Base-by-base conservation (phyloP, 2,329 filamentous ascomycete species). In the Onygena corvina region DNA sequence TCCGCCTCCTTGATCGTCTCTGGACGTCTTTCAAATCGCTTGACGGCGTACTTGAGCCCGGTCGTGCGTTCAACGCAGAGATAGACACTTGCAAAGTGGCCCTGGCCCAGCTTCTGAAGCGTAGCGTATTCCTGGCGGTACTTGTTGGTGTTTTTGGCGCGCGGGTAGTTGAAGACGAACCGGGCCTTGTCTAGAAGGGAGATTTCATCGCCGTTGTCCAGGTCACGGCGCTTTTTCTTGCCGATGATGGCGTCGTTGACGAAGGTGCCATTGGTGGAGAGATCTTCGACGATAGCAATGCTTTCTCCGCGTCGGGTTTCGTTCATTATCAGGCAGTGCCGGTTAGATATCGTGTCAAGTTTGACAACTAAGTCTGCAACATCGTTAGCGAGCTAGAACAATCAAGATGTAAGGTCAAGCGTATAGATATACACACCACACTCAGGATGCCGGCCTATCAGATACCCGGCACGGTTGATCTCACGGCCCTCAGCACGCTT, bases 181-280 rank as follows among this genome's bases (percentile, higher is more conserved):
- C 86, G 80, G 6, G 86, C 86, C 61, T 86, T 82, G 59, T 87
- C 81, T 45, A 94, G 75, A 27, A 98, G 81, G 4, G 85, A 84
- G 46, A 98, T 84, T 65, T 96, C 89, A 57, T 98, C 92, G 31
- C 85, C 81, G 58, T 96, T 87, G 58, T 88, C 76, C 23, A 98
- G 74, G 64, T 94, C 87, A 51, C 90, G 80, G 49, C 87, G 78
- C 65, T 94, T 87, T 66, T 98, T 98, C 47, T 90, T 83, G 20
- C 92, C 92, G 20, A 98, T 79, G 25, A 94, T 76, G 12, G 82
- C 83, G 59, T 95, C 88, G 61, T 96, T 96, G 58, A 98, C 83
- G 62, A 89, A 98, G 0, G 93, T 98, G 46, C 92, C 92, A 63
- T 98, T 98, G 62, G 82, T 92, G 4, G 92, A 98, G 16, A 96